Evolutionary conservation across 1,139 yeast genomes (phyloP), one percentile per base, ranked within the genome.

Genomic region (Sugiyamaella castrensis): DNA sequence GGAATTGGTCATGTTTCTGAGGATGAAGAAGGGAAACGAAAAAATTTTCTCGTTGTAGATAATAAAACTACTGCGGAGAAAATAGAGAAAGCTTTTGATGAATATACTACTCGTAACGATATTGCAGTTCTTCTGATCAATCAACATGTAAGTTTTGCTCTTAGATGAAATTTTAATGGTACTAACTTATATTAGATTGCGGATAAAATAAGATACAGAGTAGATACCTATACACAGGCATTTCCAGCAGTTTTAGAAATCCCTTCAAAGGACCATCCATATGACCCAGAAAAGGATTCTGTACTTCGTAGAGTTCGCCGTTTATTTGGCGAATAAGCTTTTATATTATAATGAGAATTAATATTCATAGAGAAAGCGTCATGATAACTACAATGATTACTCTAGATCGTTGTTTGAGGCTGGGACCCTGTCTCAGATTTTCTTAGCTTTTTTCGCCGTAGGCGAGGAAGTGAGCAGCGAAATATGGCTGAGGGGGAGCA

Each of bases 261-360:
- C 59, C 99, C 99, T 35, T 87, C 98, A 13, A 92, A 92, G 73
- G 99, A 92, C 65, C 98, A 92, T 67, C 98, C 99, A 19, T 92
- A 92, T 67, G 80, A 92, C 68, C 98, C 98, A 24, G 98, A 91
- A 68, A 94, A 91, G 81, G 99, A 92, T 70, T 85, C 96, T 19
- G 89, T 92, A 48, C 77, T 92, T 71, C 84, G 94, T 72, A 84
- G 95, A 67, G 98, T 92, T 30, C 85, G 96, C 74, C 82, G 96
- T 67, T 74, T 92, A 58, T 91, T 91, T 73, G 98, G 98, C 40
- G 98, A 91, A 71, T 88, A 74, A 19, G 41, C 33, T 27, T 29
- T 19, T 19, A 19, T 19, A 19, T 19, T 19, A 5, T 19, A 19
- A n/a, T 31, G 34, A n/a, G 12, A n/a, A 31, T n/a, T 31, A 2